Evolutionary conservation across 2,329 filamentous ascomycete species (phyloP).

Genomic region (Monosporascus cannonballus): DNA sequence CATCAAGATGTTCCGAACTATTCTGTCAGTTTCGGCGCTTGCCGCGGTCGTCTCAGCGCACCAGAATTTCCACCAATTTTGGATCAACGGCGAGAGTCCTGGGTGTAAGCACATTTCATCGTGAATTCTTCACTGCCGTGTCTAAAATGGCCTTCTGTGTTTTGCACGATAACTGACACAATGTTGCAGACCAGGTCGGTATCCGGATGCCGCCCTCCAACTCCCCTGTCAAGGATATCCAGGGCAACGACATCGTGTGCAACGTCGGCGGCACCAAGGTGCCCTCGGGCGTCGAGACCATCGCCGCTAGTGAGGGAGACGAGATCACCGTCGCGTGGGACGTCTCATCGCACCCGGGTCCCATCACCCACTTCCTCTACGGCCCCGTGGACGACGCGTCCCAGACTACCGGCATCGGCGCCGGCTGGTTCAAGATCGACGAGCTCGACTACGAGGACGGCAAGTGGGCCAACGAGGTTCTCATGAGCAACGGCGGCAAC

Average conservation of each 20-base stretch:
- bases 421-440: slow-evolving; percentile 23
- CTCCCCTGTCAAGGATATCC: slow-evolving; percentile 20
- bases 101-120: slow-evolving; percentile 10
- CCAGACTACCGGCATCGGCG: slow-evolving; percentile 48
- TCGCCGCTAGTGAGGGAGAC: slow-evolving; percentile 26
- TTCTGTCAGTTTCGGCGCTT: slow-evolving; percentile 15
- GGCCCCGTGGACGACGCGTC: slow-evolving; percentile 54
- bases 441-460: slow-evolving; percentile 18
- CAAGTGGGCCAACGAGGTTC: slow-evolving; percentile 21
- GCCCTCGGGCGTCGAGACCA: slow-evolving; percentile 22
- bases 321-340: slow-evolving; percentile 33
- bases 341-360: slow-evolving; percentile 29
- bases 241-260: slow-evolving; percentile 20
- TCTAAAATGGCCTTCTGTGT: no score
- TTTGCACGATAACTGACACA: no score
- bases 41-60: slow-evolving; percentile 26
- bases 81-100: slow-evolving; percentile 31
- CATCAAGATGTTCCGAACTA: slow-evolving; percentile 20
- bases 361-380: slow-evolving; percentile 28
- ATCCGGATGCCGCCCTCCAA: slow-evolving; percentile 23
- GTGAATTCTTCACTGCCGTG: no score
- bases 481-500: slow-evolving; percentile 13
- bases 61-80: slow-evolving; percentile 36
- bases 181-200: slow-evolving; percentile 17
- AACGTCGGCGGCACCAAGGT: slow-evolving; percentile 19